Base-by-base conservation (phyloP, 352 stramenopile genomes). In the Blastocystis sp. region DNA sequence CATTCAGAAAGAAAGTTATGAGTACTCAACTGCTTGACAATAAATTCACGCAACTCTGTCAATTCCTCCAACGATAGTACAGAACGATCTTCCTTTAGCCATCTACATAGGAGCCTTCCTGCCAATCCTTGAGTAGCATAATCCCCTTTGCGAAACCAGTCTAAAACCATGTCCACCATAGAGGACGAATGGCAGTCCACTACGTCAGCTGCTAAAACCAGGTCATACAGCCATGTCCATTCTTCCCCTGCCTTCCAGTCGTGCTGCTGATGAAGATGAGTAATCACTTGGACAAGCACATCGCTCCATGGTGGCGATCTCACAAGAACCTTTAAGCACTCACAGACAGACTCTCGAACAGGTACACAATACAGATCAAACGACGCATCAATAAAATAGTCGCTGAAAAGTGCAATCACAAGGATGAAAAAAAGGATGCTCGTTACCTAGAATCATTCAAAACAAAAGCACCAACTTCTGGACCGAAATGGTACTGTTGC, bases 1-100 rank as follows among this genome's bases (percentile, higher is more conserved):
- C 73, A 85, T 13, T 85, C 73, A 5, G 47, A 68, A 13, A 85
- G 53, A 53, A 50, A 85, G 56, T 85, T 85, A 30, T 85, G 73
- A 7, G 24, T 37, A 37, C 47, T 37, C 3, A 85, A 55, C 30
- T 54, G 53, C 18, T 41, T n/a, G 3, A 24, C 6, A 16, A 85
- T 65, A n/a, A 59, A 59, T n/a, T 59, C 50, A n/a, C 50, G 11
- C 20, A 59, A n/a, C 20, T 59, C 50, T n/a, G 13, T 2, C 50
- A 59, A n/a, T 59, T 59, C 20, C 0, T 59, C 20, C 13, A n/a
- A n/a, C 20, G 50, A n/a, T n/a, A 59, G 20, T n/a, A 59, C 20
- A n/a, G 50, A 59, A 3, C 11, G 11, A 59, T 59, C 50, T 1
- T 59, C 2, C 13, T 59, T 13, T 59, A 59, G 2, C 50, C 50